Evolutionary conservation across 768 basidiomycete species (phyloP), one percentile per base, ranked within the genome.

Genomic region (Rhodotorula toruloides): DNA sequence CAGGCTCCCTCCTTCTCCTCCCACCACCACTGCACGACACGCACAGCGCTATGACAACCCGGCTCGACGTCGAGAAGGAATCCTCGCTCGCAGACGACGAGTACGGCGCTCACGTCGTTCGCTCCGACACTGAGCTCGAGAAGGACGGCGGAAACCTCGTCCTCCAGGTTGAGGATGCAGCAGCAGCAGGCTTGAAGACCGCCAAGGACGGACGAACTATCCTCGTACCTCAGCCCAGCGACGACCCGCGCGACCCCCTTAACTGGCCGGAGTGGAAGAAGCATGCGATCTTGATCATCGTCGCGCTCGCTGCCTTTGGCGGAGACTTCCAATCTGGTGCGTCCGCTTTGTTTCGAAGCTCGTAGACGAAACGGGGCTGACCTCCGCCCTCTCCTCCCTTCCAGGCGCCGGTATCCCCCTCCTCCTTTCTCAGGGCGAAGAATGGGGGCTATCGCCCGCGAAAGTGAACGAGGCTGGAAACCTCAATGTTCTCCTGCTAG

Each of bases 141-240:
- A 47, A 61, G 27, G 60, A 70, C 11, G 59, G 55, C 22, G 63
- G 63, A 21, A 58, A 58, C 44, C 11, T 62, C 22, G 32, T 57
- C 1, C 43, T 67, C 34, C 42, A 47, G 31, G 61, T 67, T 8
- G 60, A 58, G 13, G 62, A 57, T 21, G 64, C 50, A 0, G 50
- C 60, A 4, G 56, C 55, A 0, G 25, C 56, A 0, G 68, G 68
- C 12, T 43, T 70, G 29, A 70, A 70, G 60, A 44, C 37, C 4
- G 68, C 68, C 1, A 25, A 43, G 22, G 68, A 70, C 34, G 68
- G 68, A 2, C 68, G 74, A 65, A 74, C 81, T 21, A 78, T 80
- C 21, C 77, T 82, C 54, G 75, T 79, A 48, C 81, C 81, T 37
- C 81, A 82, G 42, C 75, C 75, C 13, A 67, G 65, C 8, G 72